Conservation (phyloP, 345 rosid species). For the Salix dunnii region DNA sequence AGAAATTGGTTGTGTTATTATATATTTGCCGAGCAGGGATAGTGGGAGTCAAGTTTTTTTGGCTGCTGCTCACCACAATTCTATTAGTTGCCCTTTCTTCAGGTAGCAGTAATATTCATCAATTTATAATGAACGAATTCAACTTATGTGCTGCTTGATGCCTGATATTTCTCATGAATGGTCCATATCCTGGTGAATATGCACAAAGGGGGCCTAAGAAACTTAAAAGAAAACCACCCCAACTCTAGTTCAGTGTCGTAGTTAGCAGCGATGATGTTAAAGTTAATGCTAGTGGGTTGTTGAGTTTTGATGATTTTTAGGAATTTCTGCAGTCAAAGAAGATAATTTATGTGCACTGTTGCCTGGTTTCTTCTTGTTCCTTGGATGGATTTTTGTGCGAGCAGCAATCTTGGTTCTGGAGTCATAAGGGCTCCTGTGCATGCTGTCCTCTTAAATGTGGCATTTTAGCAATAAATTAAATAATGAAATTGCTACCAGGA, state of each 20-base stretch:
- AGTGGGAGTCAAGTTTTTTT: not conserved
- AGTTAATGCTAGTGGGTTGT: slow-evolving; percentile 1
- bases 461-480: not conserved
- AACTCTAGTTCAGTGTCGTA: not conserved
- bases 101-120: not conserved
- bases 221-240: not conserved
- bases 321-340: not conserved
- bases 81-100: not conserved
- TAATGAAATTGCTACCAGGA: not conserved
- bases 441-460: not conserved
- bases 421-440: not conserved
- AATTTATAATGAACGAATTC: not conserved
- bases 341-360: not conserved
- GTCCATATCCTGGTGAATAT: not conserved
- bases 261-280: not conserved
- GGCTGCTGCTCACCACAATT: slow-evolving; percentile 1
- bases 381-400: not conserved
- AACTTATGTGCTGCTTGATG: not conserved
- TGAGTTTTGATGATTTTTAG: not conserved
- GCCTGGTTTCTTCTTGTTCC: not conserved
- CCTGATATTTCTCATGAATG: not conserved
- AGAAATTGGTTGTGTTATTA: not conserved
- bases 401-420: not conserved
- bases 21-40: slow-evolving; percentile 5
- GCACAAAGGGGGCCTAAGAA: not conserved